These are phyloP conservation scores for Paramarasmius palmivorus DNA, from an alignment of 1,284 basidiomycete species.

Conservation along the genomic window DNA sequence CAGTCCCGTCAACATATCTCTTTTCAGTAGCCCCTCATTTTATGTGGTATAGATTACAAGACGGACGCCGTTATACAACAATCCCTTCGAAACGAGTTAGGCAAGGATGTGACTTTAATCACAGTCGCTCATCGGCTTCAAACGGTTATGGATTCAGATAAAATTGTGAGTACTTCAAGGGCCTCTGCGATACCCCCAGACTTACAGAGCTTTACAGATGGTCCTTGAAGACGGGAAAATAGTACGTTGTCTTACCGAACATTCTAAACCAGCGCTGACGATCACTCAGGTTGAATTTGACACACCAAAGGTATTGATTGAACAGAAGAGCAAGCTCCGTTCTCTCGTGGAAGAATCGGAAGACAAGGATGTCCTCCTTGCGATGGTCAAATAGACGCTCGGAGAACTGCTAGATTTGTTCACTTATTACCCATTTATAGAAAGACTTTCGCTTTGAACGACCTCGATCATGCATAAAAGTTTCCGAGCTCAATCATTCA, in stretches of 20 bases:
- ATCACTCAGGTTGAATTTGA: no score
- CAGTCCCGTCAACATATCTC: conserved; percentile 2
- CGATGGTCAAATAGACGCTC: background rate
- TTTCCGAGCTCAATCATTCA: no score
- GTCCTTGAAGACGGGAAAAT: conserved; percentile 36
- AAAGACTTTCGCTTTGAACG: no score
- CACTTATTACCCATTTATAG: no score
- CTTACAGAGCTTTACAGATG: conserved; percentile 17
- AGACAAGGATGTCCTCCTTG: no score
- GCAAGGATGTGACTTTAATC: conserved; percentile 45
- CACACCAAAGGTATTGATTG: no score
- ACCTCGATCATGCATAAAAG: no score
- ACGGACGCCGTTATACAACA: conserved; percentile 48
- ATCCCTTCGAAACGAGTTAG: conserved; percentile 46
- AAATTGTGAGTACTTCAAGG: conserved; percentile 28
- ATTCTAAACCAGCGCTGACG: background rate
- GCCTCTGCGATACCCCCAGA: conserved; percentile 12
- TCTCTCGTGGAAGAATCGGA: no score
- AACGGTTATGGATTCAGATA: conserved; percentile 54
- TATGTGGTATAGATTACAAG: conserved; percentile 34
- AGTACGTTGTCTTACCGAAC: conserved; percentile 19
- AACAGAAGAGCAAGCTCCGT: no score
- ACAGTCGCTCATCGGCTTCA: conserved; percentile 59
- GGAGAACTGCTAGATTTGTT: no score
- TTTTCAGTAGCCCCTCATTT: conserved; percentile 1